Evolutionary conservation across 1,284 basidiomycete species (phyloP), one percentile per base, ranked within the genome.

Genomic region (Moesziomyces globuligerus): DNA sequence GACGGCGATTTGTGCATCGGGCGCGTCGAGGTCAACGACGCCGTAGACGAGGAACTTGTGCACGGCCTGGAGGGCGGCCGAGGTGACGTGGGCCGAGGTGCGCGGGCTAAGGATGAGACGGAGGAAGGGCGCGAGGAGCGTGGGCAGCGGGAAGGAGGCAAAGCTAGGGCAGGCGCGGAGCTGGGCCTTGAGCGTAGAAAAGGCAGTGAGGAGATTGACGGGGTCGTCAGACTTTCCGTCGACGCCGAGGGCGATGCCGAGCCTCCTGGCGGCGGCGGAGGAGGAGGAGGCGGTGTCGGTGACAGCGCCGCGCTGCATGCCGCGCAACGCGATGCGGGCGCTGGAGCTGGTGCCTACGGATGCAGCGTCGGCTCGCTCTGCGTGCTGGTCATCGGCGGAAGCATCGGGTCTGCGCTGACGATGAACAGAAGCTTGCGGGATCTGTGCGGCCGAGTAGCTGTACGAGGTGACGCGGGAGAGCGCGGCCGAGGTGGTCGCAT

Each of bases 71-170:
- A 97, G 87, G 1, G 94, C 91, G 11, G 91, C 88, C 17, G 93
- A 93, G 1, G 94, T 96, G 68, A 97, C 95, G 4, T 93, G 92
- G 11, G 93, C 94, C 1, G 94, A 95, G 0, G 94, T 96, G 28
- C 94, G 85, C 26, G 93, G 90, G 8, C 94, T 97, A 21, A 94
- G 89, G 50, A 98, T 90, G 29, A 98, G 89, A 11, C 93, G 88
- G 68, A 98, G 90, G 85, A 99, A 98, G 25, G 79, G 78, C 9
- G 70, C 53, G 24, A 81, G 39, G 21, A 80, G 59, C 4, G 67
- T 34, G 1, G 74, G 67, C 15, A 75, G 69, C 15, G 78, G 78
- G 37, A 82, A 69, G 28, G 43, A 43, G 17, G 68, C 42, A 23
- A 79, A 51, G 45, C 65, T 39, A 23, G 24, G 28, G 29, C 51